Base-by-base conservation (phyloP, 2,329 filamentous ascomycete genomes). In the Aureobasidium sp. region DNA sequence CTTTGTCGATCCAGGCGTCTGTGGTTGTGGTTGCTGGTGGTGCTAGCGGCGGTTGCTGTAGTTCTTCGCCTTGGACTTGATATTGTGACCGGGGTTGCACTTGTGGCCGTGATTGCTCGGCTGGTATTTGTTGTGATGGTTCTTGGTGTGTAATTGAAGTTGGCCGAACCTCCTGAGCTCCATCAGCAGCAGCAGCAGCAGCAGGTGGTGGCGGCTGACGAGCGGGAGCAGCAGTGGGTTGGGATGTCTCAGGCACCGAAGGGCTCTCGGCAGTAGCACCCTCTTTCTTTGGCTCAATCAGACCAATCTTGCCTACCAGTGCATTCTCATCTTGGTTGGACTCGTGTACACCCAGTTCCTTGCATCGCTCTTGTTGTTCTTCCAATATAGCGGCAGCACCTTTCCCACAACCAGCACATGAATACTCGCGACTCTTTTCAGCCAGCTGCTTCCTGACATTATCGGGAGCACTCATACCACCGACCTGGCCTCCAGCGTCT, bases 401-500 rank as follows among this genome's bases (percentile, higher is more conserved):
- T 70, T 78, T 83, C 49, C 70, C 83, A 66, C 91, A 97, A 0
- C 73, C 77, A 0, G 74, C 65, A 69, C 93, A 97, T 50, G 71
- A 79, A 78, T 83, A 96, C 0, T 61, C 64, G 1, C 69, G 69
- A 56, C 83, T 89, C 62, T 85, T 80, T 41, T 66, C 72, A 4
- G 93, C 93, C 62, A 93, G 79, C 40, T 79, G 73, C 62, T 77
- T 77, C 52, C 91, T 75, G 47, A 87, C 81, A 4, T 75, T 77
- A 16, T 85, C 83, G 22, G 74, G 80, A 3, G 85, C 85, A 59
- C 96, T 90, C 62, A 97, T 75, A 0, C 93, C 93, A 11, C 93
- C 93, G 1, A 98, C 75, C 73, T 97, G 93, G 1, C 93, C 93
- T 61, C 80, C 82, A 7, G 87, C 83, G 61, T 91, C 88, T 3